Percentiles rank a stretch among this genome's conserved stretches.
These are phyloP conservation scores for Tolypocladium capitatum DNA, from an alignment of 2,329 filamentous ascomycete genomes.

Conservation along the genomic window DNA sequence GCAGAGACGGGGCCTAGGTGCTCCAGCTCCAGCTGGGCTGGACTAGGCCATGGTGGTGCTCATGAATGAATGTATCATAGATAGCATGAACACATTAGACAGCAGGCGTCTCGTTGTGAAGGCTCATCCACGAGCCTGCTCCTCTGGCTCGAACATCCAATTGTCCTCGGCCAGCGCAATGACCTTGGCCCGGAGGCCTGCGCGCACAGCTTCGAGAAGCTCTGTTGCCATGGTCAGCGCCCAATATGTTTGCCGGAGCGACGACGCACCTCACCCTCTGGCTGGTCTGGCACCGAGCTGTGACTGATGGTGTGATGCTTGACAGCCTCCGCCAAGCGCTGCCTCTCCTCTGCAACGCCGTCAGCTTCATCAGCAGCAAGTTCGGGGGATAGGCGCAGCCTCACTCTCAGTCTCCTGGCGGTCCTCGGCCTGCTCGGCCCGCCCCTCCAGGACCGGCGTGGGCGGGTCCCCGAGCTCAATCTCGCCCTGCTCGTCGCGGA, in stretches of 20 bases:
- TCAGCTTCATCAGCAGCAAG: background rate
- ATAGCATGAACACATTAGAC: background rate
- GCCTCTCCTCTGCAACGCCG: constrained; percentile 36
- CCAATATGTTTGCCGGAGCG: background rate
- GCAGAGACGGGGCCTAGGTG: constrained; percentile 29
- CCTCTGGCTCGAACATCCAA: constrained; percentile 79
- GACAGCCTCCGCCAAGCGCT: constrained; percentile 46
- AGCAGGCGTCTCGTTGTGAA: constrained; percentile 12
- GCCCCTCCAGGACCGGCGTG: constrained; percentile 37
- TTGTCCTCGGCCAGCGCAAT: constrained; percentile 65
- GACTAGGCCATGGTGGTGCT: constrained; percentile 26
- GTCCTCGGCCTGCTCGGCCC: constrained; percentile 44
- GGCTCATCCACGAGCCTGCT: constrained; percentile 26
- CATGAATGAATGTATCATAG: constrained; percentile 3
- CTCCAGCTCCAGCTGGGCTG: constrained; percentile 44
- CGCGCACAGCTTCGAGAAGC: constrained; percentile 54
- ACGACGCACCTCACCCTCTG: constrained; percentile 42
- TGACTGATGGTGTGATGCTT: constrained; percentile 46
- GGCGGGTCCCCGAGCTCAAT: constrained; percentile 46
- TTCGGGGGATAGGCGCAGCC: background rate
- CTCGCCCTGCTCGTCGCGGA: constrained; percentile 49
- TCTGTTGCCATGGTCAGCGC: constrained; percentile 32
- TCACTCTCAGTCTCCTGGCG: constrained; percentile 42
- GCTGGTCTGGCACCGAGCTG: constrained; percentile 43
- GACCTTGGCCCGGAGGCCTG: constrained; percentile 60